phyloP scores from a whole-genome alignment of 2,329 filamentous ascomycete species.

The Nectriaceae sp. region DNA sequence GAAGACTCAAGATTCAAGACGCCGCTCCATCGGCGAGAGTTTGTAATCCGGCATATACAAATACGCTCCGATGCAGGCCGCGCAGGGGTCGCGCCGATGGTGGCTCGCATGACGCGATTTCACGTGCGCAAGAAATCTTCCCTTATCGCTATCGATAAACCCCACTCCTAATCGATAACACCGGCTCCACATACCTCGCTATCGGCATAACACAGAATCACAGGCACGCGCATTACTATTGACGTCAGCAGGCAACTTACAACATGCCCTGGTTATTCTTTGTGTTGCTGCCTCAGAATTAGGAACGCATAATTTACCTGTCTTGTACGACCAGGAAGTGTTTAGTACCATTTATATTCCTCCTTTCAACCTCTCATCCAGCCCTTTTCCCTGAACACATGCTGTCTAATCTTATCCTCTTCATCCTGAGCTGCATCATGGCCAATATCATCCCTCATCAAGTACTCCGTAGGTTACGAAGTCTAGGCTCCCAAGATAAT shows the following conservation, averaged over 20 bases:
- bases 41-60: conserved; percentile 20
- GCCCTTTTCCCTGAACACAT: conserved; percentile 9
- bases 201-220: too few species aligned
- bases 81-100: conserved; percentile 17
- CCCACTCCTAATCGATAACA: too few species aligned
- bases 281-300: too few species aligned
- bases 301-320: too few species aligned
- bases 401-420: conserved; percentile 12
- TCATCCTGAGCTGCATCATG: conserved; percentile 25
- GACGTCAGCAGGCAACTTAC: too few species aligned
- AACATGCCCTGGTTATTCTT: too few species aligned
- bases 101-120: conserved; percentile 29
- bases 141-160: conserved; percentile 27
- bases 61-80: conserved; percentile 4
- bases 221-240: too few species aligned
- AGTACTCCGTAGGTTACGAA: conserved; percentile 20
- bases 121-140: conserved; percentile 26
- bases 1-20: conserved; percentile 1
- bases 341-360: too few species aligned
- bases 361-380: not conserved
- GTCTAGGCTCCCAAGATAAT: conserved; percentile 1
- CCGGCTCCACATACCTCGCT: too few species aligned
- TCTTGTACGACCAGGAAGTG: too few species aligned
- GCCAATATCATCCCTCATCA: conserved; percentile 27
- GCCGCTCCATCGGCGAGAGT: conserved; percentile 16